These are phyloP conservation scores for Colletotrichum sp. DNA, from an alignment of 2,329 filamentous ascomycete species.

Conservation along the genomic window DNA sequence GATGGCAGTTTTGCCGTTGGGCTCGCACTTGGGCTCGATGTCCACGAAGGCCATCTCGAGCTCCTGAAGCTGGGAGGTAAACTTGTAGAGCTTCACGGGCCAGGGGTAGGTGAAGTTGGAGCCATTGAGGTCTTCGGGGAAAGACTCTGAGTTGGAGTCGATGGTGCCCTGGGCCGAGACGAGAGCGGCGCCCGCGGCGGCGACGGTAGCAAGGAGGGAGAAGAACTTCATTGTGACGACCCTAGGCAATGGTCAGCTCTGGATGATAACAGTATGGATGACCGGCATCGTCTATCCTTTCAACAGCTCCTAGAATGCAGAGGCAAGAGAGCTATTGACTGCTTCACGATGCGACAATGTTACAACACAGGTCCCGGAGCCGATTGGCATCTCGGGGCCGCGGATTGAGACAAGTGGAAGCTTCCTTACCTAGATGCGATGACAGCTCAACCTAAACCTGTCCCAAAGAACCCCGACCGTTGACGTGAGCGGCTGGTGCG, in stretches of 20 bases:
- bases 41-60: conserved; percentile 64
- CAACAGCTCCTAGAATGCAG: not conserved
- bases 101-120: conserved; percentile 59
- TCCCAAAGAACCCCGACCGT: not conserved
- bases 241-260: not conserved
- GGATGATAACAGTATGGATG: not conserved
- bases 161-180: conserved; percentile 31
- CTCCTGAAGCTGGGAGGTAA: conserved; percentile 51
- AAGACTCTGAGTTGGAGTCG: conserved; percentile 38
- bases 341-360: not conserved
- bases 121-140: conserved; percentile 49
- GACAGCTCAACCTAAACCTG: not conserved
- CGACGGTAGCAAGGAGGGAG: conserved; percentile 12
- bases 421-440: not conserved
- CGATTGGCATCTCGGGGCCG: not conserved
- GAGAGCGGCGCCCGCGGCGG: conserved; percentile 20
- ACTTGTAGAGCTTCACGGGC: conserved; percentile 52
- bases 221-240: conserved; percentile 24
- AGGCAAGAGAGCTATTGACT: not conserved
- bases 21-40: conserved; percentile 37
- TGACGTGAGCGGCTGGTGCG: conserved; percentile 1
- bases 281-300: not conserved
- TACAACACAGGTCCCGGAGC: not conserved
- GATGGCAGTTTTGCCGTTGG: conserved; percentile 47
- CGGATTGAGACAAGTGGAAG: not conserved